Conservation (phyloP, 169 alveolate genomes). For the Plasmodium reichenowi region DNA sequence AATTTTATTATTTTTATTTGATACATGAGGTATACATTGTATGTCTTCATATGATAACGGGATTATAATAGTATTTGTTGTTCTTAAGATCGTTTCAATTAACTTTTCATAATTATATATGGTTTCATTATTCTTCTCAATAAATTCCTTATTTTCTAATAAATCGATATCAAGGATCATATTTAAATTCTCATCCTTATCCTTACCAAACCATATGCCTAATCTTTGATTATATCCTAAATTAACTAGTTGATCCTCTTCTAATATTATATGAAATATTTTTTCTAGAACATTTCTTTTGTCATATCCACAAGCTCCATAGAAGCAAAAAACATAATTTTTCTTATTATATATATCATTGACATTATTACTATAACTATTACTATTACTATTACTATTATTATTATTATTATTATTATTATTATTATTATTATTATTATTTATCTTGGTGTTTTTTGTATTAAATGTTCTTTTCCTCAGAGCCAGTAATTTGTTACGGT, state of each 20-base stretch:
- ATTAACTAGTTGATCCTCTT: conserved; percentile 9
- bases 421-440: conserved; percentile 12
- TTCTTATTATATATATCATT: conserved; percentile 3
- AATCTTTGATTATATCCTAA: conserved; percentile 53
- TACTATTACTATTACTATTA: conserved; percentile 12
- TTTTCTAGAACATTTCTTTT: conserved; percentile 36
- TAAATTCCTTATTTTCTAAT: conserved; percentile 42
- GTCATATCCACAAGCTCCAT: conserved; percentile 47
- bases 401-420: conserved; percentile 9
- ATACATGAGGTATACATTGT: not conserved
- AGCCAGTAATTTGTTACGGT: conserved; percentile 25
- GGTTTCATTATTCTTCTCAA: not conserved
- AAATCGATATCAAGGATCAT: conserved; percentile 42
- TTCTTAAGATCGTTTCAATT: conserved; percentile 26
- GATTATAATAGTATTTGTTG: conserved; percentile 49
- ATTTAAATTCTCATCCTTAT: conserved; percentile 33
- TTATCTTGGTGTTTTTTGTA: not conserved
- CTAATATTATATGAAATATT: conserved; percentile 20
- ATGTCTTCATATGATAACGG: conserved; percentile 30
- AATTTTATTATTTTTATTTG: not conserved
- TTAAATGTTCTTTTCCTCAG: not conserved
- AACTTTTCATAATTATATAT: conserved; percentile 41
- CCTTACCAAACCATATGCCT: conserved; percentile 59
- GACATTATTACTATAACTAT: not conserved
- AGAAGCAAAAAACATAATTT: conserved; percentile 39